Evolutionary conservation across 495 filamentous ascomycete genomes (phyloP), one percentile per base, ranked within the genome.

Genomic region (Amniculicola lignicola): DNA sequence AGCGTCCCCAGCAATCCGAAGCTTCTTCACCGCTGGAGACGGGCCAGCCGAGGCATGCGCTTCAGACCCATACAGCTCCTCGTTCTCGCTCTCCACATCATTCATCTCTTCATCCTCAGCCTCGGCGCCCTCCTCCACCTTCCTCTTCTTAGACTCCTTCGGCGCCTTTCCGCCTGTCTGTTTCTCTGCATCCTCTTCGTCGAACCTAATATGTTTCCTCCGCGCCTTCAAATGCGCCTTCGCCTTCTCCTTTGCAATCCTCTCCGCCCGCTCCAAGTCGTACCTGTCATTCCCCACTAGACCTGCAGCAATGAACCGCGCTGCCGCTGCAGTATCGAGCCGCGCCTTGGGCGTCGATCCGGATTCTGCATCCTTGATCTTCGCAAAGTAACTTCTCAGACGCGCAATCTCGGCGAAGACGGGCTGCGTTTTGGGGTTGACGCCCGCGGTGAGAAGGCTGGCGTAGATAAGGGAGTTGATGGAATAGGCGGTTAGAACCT

Each of bases 361-460:
- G 1, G 59, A 70, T 66, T 88, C 81, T 44, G 80, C 71, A 27
- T 66, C 70, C 67, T 94, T 87, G 63, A 96, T 90, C 74, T 97
- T 98, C n/a, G 82, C 82, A 65, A 94, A 90, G 70, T 96, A 96
- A 68, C 90, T 85, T 67, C 81, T 88, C 45, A 96, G 85, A 42
- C 93, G 81, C 3, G 80, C 82, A 48, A 98, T 76, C 74, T 98
- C 93, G 40, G 74, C 75, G 71, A 87, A 92, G 49, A 97, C 80
- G 21, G 90, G 80, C 65, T 97, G 94, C 45, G 88, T 78, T 67
- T 86, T 88, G 11, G 88, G 82, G 65, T 95, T 80, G 7, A 84
- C 80, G 39, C 85, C 89, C 61, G 89, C 85, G 22, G 97, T 79
- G 43, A 83, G 81, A 22, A 98, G 73, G 57, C 88, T 86, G 35